These are phyloP conservation scores for Pontederia paniculata DNA, from an alignment of 176 grass and related monocot species.

Conservation along the genomic window DNA sequence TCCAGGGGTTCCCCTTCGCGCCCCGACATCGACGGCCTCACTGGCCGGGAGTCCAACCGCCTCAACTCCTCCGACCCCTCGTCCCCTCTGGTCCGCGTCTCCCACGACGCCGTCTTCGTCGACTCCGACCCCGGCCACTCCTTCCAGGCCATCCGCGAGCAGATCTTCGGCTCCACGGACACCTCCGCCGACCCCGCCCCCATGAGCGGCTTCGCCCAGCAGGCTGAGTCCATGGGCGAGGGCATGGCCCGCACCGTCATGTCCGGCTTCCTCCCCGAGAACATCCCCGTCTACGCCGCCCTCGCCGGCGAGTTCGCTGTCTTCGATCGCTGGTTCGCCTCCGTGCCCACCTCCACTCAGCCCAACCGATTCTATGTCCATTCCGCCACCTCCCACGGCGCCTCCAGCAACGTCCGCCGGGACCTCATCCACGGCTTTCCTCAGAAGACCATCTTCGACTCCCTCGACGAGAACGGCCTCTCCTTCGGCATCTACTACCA, in stretches of 20 bases:
- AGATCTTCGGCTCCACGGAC: conserved; percentile 26
- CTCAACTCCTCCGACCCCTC: conserved; percentile 20
- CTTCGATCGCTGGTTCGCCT: conserved; percentile 27
- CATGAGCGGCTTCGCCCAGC: conserved; percentile 30
- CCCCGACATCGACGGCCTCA: conserved; percentile 25
- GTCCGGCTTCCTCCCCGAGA: conserved; percentile 18
- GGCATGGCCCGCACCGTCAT: conserved; percentile 20
- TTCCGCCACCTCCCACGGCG: conserved; percentile 22
- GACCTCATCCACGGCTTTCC: conserved; percentile 22
- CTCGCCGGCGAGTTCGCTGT: conserved; percentile 24
- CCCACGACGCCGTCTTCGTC: conserved; percentile 18
- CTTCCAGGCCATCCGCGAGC: conserved; percentile 26
- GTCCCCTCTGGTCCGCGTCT: conserved; percentile 20
- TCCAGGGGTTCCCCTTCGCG: neutral
- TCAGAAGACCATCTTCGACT: conserved; percentile 29
- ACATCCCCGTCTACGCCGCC: conserved; percentile 12
- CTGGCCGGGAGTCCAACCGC: conserved; percentile 19
- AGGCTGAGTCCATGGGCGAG: conserved; percentile 12
- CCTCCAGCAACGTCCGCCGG: conserved; percentile 6
- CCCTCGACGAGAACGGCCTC: conserved; percentile 19
- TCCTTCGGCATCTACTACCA: conserved; percentile 18
- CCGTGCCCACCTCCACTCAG: conserved; percentile 24
- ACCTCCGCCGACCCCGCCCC: conserved; percentile 13
- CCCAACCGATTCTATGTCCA: conserved; percentile 25
- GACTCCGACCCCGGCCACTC: conserved; percentile 26